Conservation (phyloP, 83 land plant species). For the Picea engelmannii region DNA sequence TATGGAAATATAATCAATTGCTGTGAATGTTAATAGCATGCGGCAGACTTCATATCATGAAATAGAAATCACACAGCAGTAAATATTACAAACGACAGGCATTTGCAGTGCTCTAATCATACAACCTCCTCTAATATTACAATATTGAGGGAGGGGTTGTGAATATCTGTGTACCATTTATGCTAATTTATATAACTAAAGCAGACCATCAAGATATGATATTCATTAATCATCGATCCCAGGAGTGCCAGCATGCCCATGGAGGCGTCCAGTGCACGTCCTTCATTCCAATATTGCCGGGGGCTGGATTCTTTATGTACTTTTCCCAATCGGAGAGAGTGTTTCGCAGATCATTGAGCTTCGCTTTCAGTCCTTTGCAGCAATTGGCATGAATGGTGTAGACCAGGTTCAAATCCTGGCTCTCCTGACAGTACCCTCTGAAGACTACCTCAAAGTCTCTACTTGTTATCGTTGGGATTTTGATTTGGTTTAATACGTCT, state of each 20-base stretch:
- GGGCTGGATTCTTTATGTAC: background rate
- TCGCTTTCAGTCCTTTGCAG: conserved; percentile 32
- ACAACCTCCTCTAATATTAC: no score
- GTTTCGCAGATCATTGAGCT: conserved; percentile 30
- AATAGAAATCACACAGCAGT: no score
- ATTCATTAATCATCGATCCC: background rate
- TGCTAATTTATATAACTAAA: no score
- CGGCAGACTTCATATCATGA: no score
- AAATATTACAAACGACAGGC: no score
- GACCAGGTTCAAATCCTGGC: conserved; percentile 27
- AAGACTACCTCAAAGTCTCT: conserved; percentile 25
- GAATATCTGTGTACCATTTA: no score
- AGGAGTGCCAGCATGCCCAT: background rate
- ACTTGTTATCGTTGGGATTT: background rate
- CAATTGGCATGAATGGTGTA: conserved; percentile 15
- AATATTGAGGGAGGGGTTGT: no score
- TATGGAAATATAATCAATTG: no score
- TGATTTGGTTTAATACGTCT: conserved; percentile 18
- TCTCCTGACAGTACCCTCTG: background rate
- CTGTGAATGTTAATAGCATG: no score
- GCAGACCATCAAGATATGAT: no score
- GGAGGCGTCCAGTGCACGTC: background rate
- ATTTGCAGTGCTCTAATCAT: no score
- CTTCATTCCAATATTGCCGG: background rate
- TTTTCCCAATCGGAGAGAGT: conserved; percentile 21